These are phyloP conservation scores for Eucalyptus curtisii DNA, from an alignment of 345 rosid species.

Conservation along the genomic window DNA sequence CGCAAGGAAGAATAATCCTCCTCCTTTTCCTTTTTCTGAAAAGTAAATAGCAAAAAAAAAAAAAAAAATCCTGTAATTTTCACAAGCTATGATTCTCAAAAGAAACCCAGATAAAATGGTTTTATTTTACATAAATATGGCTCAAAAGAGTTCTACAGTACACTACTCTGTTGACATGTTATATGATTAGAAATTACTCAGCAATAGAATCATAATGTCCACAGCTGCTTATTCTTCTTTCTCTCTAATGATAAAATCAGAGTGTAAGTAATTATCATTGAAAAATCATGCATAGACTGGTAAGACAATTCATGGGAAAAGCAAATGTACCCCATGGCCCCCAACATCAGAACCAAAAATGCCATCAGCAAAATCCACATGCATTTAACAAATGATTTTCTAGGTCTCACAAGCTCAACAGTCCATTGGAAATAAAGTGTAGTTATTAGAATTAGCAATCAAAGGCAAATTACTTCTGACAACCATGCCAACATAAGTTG, in stretches of 20 bases:
- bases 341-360: not conserved
- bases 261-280: not conserved
- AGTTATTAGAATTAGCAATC: not conserved
- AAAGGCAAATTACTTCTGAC: not conserved
- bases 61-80: not conserved
- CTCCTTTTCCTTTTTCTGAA: not conserved
- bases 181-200: not conserved
- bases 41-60: not conserved
- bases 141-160: not conserved
- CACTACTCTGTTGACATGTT: not conserved
- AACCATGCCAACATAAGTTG: not conserved
- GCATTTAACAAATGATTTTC: not conserved
- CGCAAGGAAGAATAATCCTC: not conserved
- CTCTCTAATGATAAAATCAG: not conserved
- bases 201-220: not conserved
- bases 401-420: not conserved
- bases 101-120: not conserved
- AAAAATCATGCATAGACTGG: not conserved
- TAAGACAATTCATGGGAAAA: not conserved
- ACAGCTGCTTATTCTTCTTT: not conserved
- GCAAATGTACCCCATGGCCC: not conserved
- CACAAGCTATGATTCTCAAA: not conserved
- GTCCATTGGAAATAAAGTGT: not conserved
- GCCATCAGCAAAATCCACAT: not conserved
- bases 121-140: not conserved